These are phyloP conservation scores for Venustampulla echinocandica DNA, from an alignment of 495 filamentous ascomycete species.

Conservation along the genomic window DNA sequence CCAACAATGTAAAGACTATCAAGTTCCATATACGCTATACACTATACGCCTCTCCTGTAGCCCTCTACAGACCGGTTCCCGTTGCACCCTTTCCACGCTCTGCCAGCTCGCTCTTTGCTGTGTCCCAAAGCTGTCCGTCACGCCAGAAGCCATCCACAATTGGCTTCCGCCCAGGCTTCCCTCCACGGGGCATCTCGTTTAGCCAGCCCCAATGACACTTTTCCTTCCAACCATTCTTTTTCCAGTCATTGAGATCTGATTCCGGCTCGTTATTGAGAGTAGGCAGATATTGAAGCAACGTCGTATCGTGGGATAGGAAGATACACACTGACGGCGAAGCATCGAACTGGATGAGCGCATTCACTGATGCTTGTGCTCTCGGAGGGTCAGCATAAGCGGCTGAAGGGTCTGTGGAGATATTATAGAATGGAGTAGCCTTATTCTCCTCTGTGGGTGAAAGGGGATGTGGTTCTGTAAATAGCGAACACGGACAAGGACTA, in stretches of 20 bases:
- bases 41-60: no score
- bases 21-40: no score
- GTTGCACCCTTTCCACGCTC: no score
- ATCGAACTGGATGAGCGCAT: slow-evolving; percentile 34
- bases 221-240: slow-evolving; percentile 1
- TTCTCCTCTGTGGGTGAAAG: slow-evolving; percentile 16
- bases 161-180: neutral
- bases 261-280: neutral
- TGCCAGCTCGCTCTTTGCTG: no score
- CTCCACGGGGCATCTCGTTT: slow-evolving; percentile 22
- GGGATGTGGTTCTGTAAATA: slow-evolving; percentile 17
- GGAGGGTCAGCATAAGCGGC: slow-evolving; percentile 20
- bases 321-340: slow-evolving; percentile 36
- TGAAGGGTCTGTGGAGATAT: slow-evolving; percentile 17
- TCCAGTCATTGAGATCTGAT: slow-evolving; percentile 10
- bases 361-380: slow-evolving; percentile 25
- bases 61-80: no score
- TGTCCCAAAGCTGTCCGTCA: neutral
- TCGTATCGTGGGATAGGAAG: slow-evolving; percentile 38
- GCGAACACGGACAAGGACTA: slow-evolving; percentile 6
- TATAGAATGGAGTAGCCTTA: slow-evolving; percentile 26
- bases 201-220: neutral
- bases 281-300: slow-evolving; percentile 25
- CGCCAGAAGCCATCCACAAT: neutral
- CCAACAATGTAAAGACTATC: no score